phyloP scores from a whole-genome alignment of 2,329 filamentous ascomycete genomes.

The Graphium sp. region DNA sequence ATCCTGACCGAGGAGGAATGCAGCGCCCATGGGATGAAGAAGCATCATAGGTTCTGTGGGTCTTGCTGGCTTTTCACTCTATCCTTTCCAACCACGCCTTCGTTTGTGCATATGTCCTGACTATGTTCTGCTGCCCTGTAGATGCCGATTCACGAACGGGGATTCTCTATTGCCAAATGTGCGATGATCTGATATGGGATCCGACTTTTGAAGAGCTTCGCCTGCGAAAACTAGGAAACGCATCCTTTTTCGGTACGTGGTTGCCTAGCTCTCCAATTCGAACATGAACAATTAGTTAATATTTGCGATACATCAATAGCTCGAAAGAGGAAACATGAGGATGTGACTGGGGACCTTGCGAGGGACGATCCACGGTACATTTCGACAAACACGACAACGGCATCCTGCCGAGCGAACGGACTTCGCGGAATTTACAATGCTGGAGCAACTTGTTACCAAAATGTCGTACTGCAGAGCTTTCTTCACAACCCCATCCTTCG shows the following conservation, averaged over 20 bases:
- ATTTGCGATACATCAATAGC: slow-evolving; percentile 16
- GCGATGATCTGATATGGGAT: slow-evolving; percentile 70
- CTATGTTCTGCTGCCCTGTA: slow-evolving; percentile 21
- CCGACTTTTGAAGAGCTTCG: slow-evolving; percentile 63
- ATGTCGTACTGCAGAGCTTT: slow-evolving; percentile 84
- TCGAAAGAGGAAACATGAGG: slow-evolving; percentile 63
- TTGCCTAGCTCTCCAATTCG: background rate
- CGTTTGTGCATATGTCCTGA: too few relatives aligned
- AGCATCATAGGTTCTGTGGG: slow-evolving; percentile 59
- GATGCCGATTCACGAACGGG: slow-evolving; percentile 66
- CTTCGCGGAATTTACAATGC: slow-evolving; percentile 91
- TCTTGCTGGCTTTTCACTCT: slow-evolving; percentile 4
- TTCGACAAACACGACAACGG: slow-evolving; percentile 57
- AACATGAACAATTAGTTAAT: slow-evolving; percentile 1
- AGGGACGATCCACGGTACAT: slow-evolving; percentile 66
- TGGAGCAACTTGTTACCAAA: slow-evolving; percentile 97
- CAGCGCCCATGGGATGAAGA: slow-evolving; percentile 49
- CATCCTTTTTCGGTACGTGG: slow-evolving; percentile 43
- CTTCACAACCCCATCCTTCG: slow-evolving; percentile 85
- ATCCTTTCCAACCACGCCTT: background rate
- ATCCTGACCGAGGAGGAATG: slow-evolving; percentile 52
- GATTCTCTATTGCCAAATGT: slow-evolving; percentile 64
- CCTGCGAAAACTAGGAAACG: slow-evolving; percentile 50
- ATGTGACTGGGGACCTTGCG: slow-evolving; percentile 44
- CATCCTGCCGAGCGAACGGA: slow-evolving; percentile 73